Base-by-base conservation (phyloP, 2,329 filamentous ascomycete species). In the Blastomyces emzantsi region DNA sequence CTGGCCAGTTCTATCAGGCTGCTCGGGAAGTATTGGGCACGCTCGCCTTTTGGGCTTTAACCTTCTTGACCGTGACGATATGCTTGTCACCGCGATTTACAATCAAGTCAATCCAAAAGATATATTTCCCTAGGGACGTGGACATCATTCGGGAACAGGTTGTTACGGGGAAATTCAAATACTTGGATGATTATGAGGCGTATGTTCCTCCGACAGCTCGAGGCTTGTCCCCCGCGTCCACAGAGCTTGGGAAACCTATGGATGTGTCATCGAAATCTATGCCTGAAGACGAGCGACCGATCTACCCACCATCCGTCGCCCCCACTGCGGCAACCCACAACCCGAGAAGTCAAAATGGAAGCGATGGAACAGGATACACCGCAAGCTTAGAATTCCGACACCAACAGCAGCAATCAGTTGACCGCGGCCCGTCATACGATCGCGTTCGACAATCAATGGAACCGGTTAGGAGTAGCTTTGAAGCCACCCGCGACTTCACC, bases 131-230 rank as follows among this genome's bases (percentile, higher is more conserved):
- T 3, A 88, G 89, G 69, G 94, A 99, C 71, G 87, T 97, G 64
- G 94, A 99, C 74, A 96, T 99, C 67, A 87, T 99, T 71, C 90
- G 94, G 58, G 94, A 99, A 76, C 92, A 97, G 79, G 86, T 95
- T 66, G 85, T 85, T 36, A 82, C 87, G 77, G 94, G 94, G 69
- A 87, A 88, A 72, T 97, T 95, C 74, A 86, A 89, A 68, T 85
- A 91, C 70, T 81, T 93, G 60, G 83, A 86, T 63, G 75, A 85
- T 51, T 79, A 79, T 61, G 81, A 82, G 62, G 78, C 80, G 6
- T 80, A 78, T 54, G 73, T 81, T 43, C 79, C 80, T n/a, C 79
- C 79, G n/a, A 78, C 79, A 65, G 72, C 62, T 43, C 49, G 49
- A 2, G 61, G 39, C n/a, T 22, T 51, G 54, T 75, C 74, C 41